Evolutionary conservation across 2,329 filamentous ascomycete genomes (phyloP).

Genomic region (Epichloe amarillans): DNA sequence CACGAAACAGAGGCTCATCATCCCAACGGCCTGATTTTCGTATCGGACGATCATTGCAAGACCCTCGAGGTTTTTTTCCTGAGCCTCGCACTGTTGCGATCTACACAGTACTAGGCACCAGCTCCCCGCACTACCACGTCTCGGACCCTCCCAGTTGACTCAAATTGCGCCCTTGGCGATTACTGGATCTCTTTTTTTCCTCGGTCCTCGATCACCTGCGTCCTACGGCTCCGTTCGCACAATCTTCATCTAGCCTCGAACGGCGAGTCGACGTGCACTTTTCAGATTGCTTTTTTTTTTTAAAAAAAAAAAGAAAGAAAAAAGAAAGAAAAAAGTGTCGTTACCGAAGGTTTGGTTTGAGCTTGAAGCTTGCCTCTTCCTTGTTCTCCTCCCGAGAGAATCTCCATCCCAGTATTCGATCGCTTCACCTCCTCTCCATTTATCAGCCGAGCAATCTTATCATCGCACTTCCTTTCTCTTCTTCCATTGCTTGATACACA

Average conservation of each 20-base stretch:
- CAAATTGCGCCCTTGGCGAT: not conserved
- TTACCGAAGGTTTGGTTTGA: conserved; percentile 20
- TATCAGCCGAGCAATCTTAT: conserved; percentile 19
- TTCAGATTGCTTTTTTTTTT: not conserved
- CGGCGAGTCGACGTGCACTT: not conserved
- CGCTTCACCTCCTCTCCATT: conserved; percentile 21
- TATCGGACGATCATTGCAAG: not conserved
- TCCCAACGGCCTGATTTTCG: not conserved
- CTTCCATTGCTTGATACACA: conserved; percentile 11
- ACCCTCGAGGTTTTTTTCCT: not conserved
- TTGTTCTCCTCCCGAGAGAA: conserved; percentile 23
- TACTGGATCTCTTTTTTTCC: not conserved
- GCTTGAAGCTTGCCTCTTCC: conserved; percentile 25
- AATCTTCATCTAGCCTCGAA: not conserved
- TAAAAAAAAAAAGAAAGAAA: not conserved
- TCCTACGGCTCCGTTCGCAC: not conserved
- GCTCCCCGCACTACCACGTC: not conserved
- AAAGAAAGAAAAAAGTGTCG: not conserved
- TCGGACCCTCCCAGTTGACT: not conserved
- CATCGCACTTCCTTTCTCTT: conserved; percentile 18
- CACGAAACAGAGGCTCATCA: conserved; percentile 1
- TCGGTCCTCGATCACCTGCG: not conserved
- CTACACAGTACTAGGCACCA: not conserved
- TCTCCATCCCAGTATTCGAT: conserved; percentile 21
- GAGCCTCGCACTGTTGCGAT: not conserved